phyloP scores from a whole-genome alignment of 495 filamentous ascomycete genomes.

The Neurospora intermedia region DNA sequence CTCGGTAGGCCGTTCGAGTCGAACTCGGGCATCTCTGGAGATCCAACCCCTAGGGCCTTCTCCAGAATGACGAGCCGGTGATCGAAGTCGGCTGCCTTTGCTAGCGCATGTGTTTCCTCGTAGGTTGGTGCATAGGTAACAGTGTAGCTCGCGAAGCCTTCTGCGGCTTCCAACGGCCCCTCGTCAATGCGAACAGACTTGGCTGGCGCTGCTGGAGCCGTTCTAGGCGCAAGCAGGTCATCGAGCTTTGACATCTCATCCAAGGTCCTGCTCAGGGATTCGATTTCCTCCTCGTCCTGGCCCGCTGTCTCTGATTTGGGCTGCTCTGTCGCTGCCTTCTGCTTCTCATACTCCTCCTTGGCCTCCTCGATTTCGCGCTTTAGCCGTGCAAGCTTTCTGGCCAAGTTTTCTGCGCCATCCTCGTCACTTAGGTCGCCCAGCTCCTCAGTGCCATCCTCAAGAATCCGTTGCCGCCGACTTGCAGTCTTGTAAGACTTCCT shows the following conservation, averaged over 20 bases:
- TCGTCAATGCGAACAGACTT: constrained; percentile 4
- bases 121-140: constrained; percentile 46
- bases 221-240: constrained; percentile 16
- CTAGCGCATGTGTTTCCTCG: constrained; percentile 54
- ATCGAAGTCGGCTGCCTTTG: constrained; percentile 82
- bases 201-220: constrained; percentile 18
- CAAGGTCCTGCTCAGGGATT: constrained; percentile 54
- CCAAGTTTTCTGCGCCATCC: constrained; percentile 56
- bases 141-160: constrained; percentile 35
- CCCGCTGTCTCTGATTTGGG: constrained; percentile 19
- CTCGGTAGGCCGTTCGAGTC: constrained; percentile 44
- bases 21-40: constrained; percentile 53
- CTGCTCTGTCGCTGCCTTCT: constrained; percentile 29
- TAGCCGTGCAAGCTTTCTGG: constrained; percentile 66
- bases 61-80: constrained; percentile 67
- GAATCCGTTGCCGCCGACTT: constrained; percentile 49
- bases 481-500: constrained; percentile 71
- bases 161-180: neutral
- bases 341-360: constrained; percentile 52
- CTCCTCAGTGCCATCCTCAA: constrained; percentile 50
- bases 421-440: constrained; percentile 52
- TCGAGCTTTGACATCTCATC: constrained; percentile 41
- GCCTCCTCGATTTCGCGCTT: constrained; percentile 70
- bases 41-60: constrained; percentile 66
- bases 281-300: constrained; percentile 29